phyloP scores from a whole-genome alignment of 768 basidiomycete genomes.

The Trametes maxima region DNA sequence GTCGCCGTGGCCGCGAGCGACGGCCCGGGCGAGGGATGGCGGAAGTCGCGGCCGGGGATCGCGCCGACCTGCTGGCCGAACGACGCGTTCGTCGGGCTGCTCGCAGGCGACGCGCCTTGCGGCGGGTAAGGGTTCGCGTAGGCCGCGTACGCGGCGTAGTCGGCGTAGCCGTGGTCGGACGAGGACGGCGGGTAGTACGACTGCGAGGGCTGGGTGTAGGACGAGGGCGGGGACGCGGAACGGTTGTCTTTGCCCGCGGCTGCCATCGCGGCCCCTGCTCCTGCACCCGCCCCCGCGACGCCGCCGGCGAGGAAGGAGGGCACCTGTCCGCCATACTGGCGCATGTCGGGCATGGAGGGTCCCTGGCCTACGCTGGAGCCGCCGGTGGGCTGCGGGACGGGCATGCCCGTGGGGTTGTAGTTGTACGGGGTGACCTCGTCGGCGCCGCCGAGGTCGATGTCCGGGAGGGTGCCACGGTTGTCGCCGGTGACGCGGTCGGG shows the following conservation, averaged over 20 bases:
- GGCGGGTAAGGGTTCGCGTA: constrained; percentile 18
- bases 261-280: constrained; percentile 20
- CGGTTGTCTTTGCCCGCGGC: neutral
- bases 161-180: constrained; percentile 26
- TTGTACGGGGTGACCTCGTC: constrained; percentile 29
- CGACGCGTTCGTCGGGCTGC: constrained; percentile 16
- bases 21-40: constrained; percentile 31
- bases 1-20: constrained; percentile 25
- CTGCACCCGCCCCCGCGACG: constrained; percentile 24
- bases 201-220: constrained; percentile 25
- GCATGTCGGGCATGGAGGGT: constrained; percentile 28
- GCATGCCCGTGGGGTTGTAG: constrained; percentile 22
- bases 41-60: constrained; percentile 22
- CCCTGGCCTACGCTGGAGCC: constrained; percentile 4
- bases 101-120: neutral
- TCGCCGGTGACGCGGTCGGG: constrained; percentile 44
- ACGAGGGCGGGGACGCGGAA: constrained; percentile 18
- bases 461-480: constrained; percentile 28
- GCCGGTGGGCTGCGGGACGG: neutral
- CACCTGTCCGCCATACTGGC: constrained; percentile 28
- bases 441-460: constrained; percentile 25
- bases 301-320: constrained; percentile 30
- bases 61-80: constrained; percentile 10
- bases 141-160: constrained; percentile 25
- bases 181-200: constrained; percentile 26